These are phyloP conservation scores for Naegleria fowleri DNA, from an alignment of 208 protist species.

Conservation along the genomic window DNA sequence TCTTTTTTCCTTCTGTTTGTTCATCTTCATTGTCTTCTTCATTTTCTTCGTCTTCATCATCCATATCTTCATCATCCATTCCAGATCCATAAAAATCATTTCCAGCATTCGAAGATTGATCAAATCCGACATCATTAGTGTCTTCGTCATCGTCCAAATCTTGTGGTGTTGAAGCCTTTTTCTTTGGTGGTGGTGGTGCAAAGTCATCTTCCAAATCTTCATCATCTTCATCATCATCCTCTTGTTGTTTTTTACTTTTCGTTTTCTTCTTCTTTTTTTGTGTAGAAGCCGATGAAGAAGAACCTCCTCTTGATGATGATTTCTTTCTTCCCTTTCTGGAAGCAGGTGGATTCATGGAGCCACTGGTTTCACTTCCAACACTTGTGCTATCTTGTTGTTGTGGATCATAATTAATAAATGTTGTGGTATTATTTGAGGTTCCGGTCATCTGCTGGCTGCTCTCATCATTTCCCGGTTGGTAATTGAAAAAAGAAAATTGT, in stretches of 20 bases:
- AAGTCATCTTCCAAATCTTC: not conserved
- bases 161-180: not conserved
- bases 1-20: not conserved
- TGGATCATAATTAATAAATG: not conserved
- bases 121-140: not conserved
- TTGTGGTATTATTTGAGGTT: not conserved
- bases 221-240: not conserved
- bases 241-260: not conserved
- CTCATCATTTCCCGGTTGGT: not conserved
- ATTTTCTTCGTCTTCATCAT: slow-evolving; percentile 7
- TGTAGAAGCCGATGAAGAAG: not conserved
- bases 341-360: not conserved
- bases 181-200: not conserved
- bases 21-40: slow-evolving; percentile 13
- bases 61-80: not conserved
- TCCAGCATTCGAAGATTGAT: not conserved
- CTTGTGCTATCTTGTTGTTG: not conserved
- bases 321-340: not conserved
- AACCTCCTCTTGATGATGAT: not conserved
- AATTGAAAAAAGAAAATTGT: too few species aligned
- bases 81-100: not conserved
- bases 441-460: too few species aligned
- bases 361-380: not conserved
- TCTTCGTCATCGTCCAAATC: not conserved
- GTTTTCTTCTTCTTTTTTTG: not conserved